Conservation (phyloP, 129 eudicot species). For the Artemisia tridentata region DNA sequence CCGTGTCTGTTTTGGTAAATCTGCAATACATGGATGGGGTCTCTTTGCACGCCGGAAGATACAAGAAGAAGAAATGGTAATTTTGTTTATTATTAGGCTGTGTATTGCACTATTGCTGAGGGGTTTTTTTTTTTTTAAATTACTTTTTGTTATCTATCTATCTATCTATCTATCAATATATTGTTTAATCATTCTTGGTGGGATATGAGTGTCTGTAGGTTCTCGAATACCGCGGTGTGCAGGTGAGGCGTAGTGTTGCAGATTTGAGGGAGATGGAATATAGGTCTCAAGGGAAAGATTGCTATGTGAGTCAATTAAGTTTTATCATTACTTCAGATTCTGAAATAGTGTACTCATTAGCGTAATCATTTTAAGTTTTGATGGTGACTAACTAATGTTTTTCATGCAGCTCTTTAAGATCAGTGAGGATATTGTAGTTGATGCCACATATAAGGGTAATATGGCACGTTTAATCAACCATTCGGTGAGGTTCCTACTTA, state of each 20-base stretch:
- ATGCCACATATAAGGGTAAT: conserved; percentile 83
- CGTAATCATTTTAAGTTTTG: background rate
- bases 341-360: background rate
- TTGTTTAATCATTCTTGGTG: background rate
- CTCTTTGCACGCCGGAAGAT: conserved; percentile 85
- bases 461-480: conserved; percentile 92
- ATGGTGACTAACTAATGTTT: conserved; percentile 14
- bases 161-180: too few species aligned
- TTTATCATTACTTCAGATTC: background rate
- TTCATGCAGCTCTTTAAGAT: conserved; percentile 76
- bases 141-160: too few species aligned
- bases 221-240: conserved; percentile 88
- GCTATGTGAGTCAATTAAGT: conserved; percentile 53
- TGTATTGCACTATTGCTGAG: background rate
- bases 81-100: background rate
- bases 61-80: conserved; percentile 95
- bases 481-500: conserved; percentile 54
- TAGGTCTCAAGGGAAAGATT: conserved; percentile 71
- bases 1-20: conserved; percentile 86
- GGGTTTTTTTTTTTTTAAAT: background rate
- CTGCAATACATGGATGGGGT: conserved; percentile 99
- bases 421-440: conserved; percentile 89
- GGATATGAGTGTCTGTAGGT: conserved; percentile 46
- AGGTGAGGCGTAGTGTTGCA: conserved; percentile 75
- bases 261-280: conserved; percentile 73